These are phyloP conservation scores for Capniomyces stellatus DNA, from an alignment of 371 early-diverging fungal genomes.

Conservation along the genomic window DNA sequence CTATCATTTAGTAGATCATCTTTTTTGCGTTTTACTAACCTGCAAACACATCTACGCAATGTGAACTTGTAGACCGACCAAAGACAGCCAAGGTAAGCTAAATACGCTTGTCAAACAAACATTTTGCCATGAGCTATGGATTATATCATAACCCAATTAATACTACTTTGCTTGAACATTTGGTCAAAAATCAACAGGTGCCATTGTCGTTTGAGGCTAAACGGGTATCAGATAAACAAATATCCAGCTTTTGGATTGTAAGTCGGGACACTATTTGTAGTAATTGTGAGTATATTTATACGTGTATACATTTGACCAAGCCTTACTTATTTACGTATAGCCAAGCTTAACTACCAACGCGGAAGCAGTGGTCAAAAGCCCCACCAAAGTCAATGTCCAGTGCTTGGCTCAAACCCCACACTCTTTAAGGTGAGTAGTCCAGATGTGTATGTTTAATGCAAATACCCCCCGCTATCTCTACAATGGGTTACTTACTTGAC, in stretches of 20 bases:
- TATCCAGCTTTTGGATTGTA: not conserved
- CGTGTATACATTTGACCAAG: not conserved
- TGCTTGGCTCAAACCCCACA: not conserved
- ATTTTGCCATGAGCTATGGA: too few relatives aligned
- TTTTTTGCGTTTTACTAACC: too few relatives aligned
- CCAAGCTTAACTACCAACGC: conserved; percentile 5
- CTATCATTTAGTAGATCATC: too few relatives aligned
- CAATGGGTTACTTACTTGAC: not conserved
- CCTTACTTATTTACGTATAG: conserved; percentile 1
- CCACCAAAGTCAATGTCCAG: not conserved
- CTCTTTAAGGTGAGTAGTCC: not conserved
- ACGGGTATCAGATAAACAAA: conserved; percentile 12
- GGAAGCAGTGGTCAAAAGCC: not conserved
- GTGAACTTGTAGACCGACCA: too few relatives aligned
- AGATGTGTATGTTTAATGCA: not conserved
- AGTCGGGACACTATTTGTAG: not conserved
- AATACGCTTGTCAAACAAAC: too few relatives aligned
- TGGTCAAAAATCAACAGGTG: too few relatives aligned
- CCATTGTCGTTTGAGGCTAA: too few relatives aligned
- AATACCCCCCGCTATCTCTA: not conserved
- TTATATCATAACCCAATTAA: too few relatives aligned
- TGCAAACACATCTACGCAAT: too few relatives aligned
- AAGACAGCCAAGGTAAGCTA: too few relatives aligned
- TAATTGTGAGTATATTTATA: not conserved
- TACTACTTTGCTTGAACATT: too few relatives aligned